Evolutionary conservation across 1,284 basidiomycete species (phyloP), one percentile per base, ranked within the genome.

Genomic region (Trichosporon sp.): DNA sequence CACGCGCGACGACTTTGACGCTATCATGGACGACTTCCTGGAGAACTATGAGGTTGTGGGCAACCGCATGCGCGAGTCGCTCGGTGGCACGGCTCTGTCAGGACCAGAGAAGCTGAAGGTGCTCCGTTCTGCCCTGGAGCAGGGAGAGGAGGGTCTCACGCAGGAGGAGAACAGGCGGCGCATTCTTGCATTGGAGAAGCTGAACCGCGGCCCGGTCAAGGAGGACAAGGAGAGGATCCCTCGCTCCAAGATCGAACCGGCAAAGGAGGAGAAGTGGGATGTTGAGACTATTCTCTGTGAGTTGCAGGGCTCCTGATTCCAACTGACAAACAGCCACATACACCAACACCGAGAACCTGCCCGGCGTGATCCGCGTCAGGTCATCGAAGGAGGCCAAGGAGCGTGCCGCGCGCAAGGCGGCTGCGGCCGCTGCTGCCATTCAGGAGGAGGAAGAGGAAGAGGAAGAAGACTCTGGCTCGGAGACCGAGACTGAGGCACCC

Each of bases 271-370:
- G 66, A 84, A 87, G 66, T 97, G 95, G 94, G 94, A 98, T 76
- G 94, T 91, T 65, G 92, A 97, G 80, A 95, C 91, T 0, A 90
- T 98, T 59, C 82, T 97, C 1, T 88, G 94, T 95, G 76, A 78
- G 89, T 84, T n/a, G 21, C 29, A 19, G 6, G 3, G 21, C 21
- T 16, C 23, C 33, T 8, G n/a, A 4, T 13, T 23, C 0, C 14
- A 54, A 27, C 33, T 57, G 19, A 37, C 52, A 27, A 31, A 16
- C 73, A 95, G 93, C 89, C n/a, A 96, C 93, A 1, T 94, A 94
- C 76, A 90, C 91, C 16, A 97, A 95, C 74, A 83, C 95, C 4
- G 95, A 95, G 77, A 97, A 98, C 74, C 94, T 96, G 75, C 94
- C 94, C 0, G 86, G 88, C 13, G 82, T 94, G 31, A 92, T 96